Percentiles rank a stretch among this genome's conserved stretches.
Evolutionary conservation across 2,329 filamentous ascomycete genomes (phyloP).

Genomic region (Aspergillus awamori): DNA sequence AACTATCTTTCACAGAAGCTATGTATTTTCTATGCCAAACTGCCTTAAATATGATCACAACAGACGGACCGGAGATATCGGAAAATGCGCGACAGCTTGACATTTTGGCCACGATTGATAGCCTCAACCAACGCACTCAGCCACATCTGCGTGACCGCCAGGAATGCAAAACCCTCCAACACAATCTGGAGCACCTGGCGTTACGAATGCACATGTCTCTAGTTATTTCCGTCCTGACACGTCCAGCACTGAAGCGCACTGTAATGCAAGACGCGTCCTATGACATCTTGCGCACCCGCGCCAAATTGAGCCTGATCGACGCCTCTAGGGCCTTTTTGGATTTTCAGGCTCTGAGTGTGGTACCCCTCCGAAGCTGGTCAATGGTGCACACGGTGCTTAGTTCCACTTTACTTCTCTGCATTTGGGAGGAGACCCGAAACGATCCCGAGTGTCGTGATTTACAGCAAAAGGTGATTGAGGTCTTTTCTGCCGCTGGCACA

Average conservation of each 20-base stretch:
- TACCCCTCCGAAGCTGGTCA: conserved; percentile 37
- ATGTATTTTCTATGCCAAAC: conserved; percentile 34
- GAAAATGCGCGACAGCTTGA: conserved; percentile 27
- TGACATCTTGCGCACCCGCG: conserved; percentile 25
- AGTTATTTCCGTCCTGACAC: conserved; percentile 58
- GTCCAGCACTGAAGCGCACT: conserved; percentile 54
- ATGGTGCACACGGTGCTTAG: conserved; percentile 41
- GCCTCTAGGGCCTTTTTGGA: conserved; percentile 36
- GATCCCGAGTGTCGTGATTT: conserved; percentile 32
- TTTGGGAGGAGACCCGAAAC: conserved; percentile 38
- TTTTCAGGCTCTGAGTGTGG: conserved; percentile 35
- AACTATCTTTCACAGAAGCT: conserved; percentile 30
- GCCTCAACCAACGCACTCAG: conserved; percentile 50
- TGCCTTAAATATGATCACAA: conserved; percentile 44
- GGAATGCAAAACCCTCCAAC: conserved; percentile 39
- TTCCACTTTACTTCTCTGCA: conserved; percentile 36
- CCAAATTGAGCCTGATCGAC: conserved; percentile 30
- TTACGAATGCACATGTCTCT: conserved; percentile 60
- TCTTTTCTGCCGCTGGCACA: conserved; percentile 29
- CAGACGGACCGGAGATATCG: conserved; percentile 38
- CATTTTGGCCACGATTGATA: conserved; percentile 48
- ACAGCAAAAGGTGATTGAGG: conserved; percentile 36
- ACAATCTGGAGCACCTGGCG: conserved; percentile 59
- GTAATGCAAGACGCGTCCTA: conserved; percentile 9
- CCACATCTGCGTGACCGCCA: conserved; percentile 53